Evolutionary conservation across 805 yeast genomes (phyloP).

Genomic region (Candida jianshihensis): DNA sequence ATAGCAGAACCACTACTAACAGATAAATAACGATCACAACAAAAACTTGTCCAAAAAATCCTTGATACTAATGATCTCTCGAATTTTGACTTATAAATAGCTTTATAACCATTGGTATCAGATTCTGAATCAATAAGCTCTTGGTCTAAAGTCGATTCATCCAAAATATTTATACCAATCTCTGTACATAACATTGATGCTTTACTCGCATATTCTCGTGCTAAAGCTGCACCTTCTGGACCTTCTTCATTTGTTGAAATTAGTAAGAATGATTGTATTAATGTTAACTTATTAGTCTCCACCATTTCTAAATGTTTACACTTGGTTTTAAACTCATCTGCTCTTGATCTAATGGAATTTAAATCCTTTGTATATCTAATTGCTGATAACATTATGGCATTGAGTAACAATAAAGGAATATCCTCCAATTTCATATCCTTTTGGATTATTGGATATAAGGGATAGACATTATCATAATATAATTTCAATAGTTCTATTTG

Average conservation of each 20-base stretch:
- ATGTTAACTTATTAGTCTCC: slow-evolving; percentile 6
- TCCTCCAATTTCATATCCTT: slow-evolving; percentile 1
- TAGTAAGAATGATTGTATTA: slow-evolving; percentile 3
- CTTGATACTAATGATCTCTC: slow-evolving; percentile 4
- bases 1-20: slow-evolving; percentile 7
- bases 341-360: neutral
- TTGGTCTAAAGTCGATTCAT: slow-evolving; percentile 3
- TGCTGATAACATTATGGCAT: slow-evolving; percentile 5
- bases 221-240: slow-evolving; percentile 4
- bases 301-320: slow-evolving; percentile 6
- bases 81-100: slow-evolving; percentile 2
- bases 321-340: slow-evolving; percentile 1
- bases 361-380: slow-evolving; percentile 1
- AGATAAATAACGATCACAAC: slow-evolving; percentile 7
- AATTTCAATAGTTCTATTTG: slow-evolving; percentile 1
- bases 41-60: slow-evolving; percentile 7
- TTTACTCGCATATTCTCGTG: slow-evolving; percentile 5
- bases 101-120: slow-evolving; percentile 2
- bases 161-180: slow-evolving; percentile 5
- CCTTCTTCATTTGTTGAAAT: slow-evolving; percentile 5
- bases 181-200: slow-evolving; percentile 4
- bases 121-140: too few species aligned
- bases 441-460: slow-evolving; percentile 5
- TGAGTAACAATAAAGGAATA: slow-evolving; percentile 5
- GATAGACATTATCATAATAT: slow-evolving; percentile 5